A percentile compares a stretch with the other conserved stretches of the same genome.
phyloP scores from a whole-genome alignment of 2,329 filamentous ascomycete species.

The Tolypocladium amazonense region DNA sequence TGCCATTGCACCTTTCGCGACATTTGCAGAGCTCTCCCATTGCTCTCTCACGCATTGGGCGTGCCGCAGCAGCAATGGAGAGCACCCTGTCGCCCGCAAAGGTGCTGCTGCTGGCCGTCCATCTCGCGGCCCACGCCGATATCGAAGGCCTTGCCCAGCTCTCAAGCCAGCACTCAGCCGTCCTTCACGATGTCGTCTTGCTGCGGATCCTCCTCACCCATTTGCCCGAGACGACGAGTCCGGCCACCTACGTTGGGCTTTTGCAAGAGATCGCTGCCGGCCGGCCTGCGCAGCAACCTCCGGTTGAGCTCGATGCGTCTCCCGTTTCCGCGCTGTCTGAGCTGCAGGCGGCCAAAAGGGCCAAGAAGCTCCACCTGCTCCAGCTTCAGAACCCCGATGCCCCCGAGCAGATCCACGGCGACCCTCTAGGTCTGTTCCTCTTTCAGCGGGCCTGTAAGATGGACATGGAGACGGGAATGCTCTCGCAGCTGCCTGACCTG shows the following conservation, averaged over 20 bases:
- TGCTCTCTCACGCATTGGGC: neutral
- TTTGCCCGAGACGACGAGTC: conserved; percentile 60
- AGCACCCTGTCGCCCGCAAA: conserved; percentile 51
- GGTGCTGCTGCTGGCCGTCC: conserved; percentile 61
- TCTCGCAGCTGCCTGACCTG: conserved; percentile 57
- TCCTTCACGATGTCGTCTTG: conserved; percentile 53
- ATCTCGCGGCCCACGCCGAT: conserved; percentile 57
- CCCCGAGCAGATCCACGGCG: conserved; percentile 35
- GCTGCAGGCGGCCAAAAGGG: conserved; percentile 52
- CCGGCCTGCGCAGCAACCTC: conserved; percentile 27
- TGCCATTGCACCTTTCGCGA: neutral
- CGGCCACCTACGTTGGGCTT: conserved; percentile 51
- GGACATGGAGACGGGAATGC: conserved; percentile 60
- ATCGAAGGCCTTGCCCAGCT: conserved; percentile 51
- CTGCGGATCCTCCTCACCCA: conserved; percentile 67
- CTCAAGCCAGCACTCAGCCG: conserved; percentile 41
- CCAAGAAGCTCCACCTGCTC: conserved; percentile 51
- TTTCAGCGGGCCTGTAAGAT: conserved; percentile 58
- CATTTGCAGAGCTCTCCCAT: neutral
- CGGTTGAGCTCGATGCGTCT: conserved; percentile 41
- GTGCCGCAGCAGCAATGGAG: conserved; percentile 10
- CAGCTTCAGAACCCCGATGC: conserved; percentile 42
- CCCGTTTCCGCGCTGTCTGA: conserved; percentile 48
- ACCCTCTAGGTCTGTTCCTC: conserved; percentile 53
- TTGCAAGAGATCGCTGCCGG: conserved; percentile 45